A percentile compares a stretch with the other conserved stretches of the same genome.
Conservation (phyloP, 371 early-diverging fungal genomes). For the Cokeromyces recurvatus region DNA sequence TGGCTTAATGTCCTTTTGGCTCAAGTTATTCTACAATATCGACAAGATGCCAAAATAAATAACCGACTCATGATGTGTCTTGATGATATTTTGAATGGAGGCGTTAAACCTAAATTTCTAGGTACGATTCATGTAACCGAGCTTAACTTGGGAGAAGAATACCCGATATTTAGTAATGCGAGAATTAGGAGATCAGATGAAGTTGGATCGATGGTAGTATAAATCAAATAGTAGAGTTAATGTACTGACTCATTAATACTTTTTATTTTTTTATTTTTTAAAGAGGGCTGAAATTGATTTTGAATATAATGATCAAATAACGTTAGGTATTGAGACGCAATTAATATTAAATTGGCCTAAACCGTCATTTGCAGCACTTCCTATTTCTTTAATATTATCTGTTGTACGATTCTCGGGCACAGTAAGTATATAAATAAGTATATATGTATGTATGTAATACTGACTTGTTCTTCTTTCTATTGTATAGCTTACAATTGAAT, state of each 20-base stretch:
- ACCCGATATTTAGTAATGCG: conserved; percentile 73
- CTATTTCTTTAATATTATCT: conserved; percentile 78
- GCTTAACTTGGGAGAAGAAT: conserved; percentile 86
- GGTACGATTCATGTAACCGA: conserved; percentile 85
- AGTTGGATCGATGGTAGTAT: conserved; percentile 60
- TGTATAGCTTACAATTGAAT: conserved; percentile 35
- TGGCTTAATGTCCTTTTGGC: conserved; percentile 93
- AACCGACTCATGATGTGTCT: conserved; percentile 67
- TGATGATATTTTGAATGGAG: conserved; percentile 76
- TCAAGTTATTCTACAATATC: conserved; percentile 76
- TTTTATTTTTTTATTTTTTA: no score
- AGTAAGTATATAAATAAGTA: no score
- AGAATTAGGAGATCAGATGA: conserved; percentile 67
- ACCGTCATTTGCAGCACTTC: conserved; percentile 81
- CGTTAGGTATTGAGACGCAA: conserved; percentile 77
- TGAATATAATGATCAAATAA: conserved; percentile 74
- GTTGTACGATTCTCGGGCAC: conserved; percentile 87
- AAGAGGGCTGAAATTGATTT: conserved; percentile 66
- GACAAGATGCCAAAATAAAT: conserved; percentile 78
- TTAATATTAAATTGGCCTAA: conserved; percentile 90
- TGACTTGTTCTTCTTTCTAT: neutral
- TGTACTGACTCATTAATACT: no score
- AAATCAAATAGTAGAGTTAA: no score
- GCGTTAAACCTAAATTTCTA: conserved; percentile 75
- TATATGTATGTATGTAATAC: no score